phyloP scores from a whole-genome alignment of 2,329 filamentous ascomycete species.

The Botryotinia convoluta region DNA sequence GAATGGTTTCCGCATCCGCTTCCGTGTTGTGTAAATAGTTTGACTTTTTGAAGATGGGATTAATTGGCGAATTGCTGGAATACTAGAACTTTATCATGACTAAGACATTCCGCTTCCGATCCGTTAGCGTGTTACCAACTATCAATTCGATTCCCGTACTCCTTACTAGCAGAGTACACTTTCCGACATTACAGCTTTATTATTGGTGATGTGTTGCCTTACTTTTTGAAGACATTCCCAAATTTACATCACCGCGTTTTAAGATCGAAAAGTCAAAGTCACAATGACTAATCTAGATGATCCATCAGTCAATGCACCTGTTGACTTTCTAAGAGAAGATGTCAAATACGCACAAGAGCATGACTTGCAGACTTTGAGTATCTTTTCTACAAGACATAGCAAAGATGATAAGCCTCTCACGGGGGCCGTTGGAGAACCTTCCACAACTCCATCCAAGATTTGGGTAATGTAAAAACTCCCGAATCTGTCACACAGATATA shows the following conservation, averaged over 20 bases:
- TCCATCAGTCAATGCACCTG: background rate
- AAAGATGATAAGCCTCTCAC: background rate
- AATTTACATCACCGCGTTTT: background rate
- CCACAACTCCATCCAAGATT: background rate
- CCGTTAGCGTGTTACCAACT: background rate
- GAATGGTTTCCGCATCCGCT: conserved; percentile 7
- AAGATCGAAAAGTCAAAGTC: background rate
- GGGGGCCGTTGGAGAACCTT: background rate
- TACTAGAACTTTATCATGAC: background rate
- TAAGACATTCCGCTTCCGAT: conserved; percentile 8
- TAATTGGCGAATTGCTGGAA: background rate
- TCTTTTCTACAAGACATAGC: background rate
- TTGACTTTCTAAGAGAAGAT: background rate
- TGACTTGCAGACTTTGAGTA: conserved; percentile 16
- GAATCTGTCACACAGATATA: background rate
- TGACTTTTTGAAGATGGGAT: background rate
- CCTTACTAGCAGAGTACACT: background rate
- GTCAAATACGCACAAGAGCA: conserved; percentile 17
- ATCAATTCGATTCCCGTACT: background rate
- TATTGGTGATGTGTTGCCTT: background rate
- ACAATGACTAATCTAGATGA: background rate
- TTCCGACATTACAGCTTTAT: background rate
- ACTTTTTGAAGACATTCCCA: background rate
- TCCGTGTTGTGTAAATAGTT: conserved; percentile 12
- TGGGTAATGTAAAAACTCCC: conserved; percentile 15